Conservation (phyloP, 2,329 filamentous ascomycete species). For the Fusarium sp. region DNA sequence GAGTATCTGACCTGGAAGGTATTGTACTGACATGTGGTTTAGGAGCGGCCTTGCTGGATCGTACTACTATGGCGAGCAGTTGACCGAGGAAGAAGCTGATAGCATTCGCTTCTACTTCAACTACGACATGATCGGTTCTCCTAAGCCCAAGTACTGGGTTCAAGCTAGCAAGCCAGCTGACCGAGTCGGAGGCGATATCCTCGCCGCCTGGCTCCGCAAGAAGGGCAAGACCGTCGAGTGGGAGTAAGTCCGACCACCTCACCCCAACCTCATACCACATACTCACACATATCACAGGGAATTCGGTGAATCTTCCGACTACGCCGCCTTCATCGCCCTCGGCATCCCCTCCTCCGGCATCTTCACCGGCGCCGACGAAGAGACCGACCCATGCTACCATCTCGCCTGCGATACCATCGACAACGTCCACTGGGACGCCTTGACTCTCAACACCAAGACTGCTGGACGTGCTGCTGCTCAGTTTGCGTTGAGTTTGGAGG, state of each 20-base stretch:
- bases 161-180: conserved; percentile 56
- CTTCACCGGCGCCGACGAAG: conserved; percentile 54
- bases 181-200: conserved; percentile 49
- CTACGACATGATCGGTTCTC: conserved; percentile 75
- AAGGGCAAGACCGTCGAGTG: conserved; percentile 50
- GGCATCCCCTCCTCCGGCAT: conserved; percentile 56
- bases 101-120: conserved; percentile 76
- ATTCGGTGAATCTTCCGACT: conserved; percentile 55
- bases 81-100: conserved; percentile 54
- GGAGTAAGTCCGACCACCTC: conserved; percentile 36
- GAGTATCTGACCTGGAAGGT: rapidly evolving
- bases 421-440: conserved; percentile 57
- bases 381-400: conserved; percentile 54
- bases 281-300: conserved; percentile 37
- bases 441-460: conserved; percentile 53
- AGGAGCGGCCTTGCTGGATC: conserved; percentile 58
- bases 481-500: conserved; percentile 52
- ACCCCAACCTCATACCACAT: neutral
- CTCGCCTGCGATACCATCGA: conserved; percentile 53
- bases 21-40: conserved; percentile 13
- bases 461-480: conserved; percentile 64
- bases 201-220: conserved; percentile 52
- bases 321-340: conserved; percentile 54
- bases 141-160: conserved; percentile 53
- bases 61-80: conserved; percentile 52